Evolutionary conservation across 2,329 filamentous ascomycete genomes (phyloP), one percentile per base, ranked within the genome.

Genomic region (Fragosphaeria purpurea): DNA sequence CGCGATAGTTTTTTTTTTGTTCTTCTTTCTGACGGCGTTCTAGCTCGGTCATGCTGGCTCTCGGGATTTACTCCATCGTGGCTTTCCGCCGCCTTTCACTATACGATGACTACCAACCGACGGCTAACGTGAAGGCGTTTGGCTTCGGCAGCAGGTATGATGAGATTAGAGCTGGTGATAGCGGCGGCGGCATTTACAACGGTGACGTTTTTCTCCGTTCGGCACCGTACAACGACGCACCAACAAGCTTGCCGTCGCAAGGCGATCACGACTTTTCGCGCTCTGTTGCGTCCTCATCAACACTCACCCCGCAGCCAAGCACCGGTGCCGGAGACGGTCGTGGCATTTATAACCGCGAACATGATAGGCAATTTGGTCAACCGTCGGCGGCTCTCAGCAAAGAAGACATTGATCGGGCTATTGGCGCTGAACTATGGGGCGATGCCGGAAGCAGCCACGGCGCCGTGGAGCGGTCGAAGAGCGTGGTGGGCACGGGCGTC

Each of bases 21-120:
- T 41, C 47, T 46, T 33, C n/a, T 38, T 13, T 31, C 13, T 41
- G 22, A 51, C 56, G 51, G 57, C 54, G 2, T 39, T 33, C n/a
- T 6, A 72, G 75, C 50, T 45, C 70, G 51, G 66, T 69, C 34
- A 69, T 71, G 13, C 51, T 73, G n/a, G 56, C 65, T 22, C 65
- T 74, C 10, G 62, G 70, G 41, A 58, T 71, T 42, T 79, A 80
- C 61, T 64, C 75, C 22, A 56, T 74, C 47, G 57, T 65, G 46
- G 68, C 65, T 33, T 77, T 76, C 62, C 71, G 70, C 47, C 70
- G 73, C 12, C 63, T 77, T 10, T 62, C 70, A 22, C 59, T 65
- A 34, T 73, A 74, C 58, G 72, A 79, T 57, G 70, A 75, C 56
- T 75, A 78, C 55, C 63, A 70, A 53, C 66, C 74, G 40, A 69